phyloP scores from a whole-genome alignment of 129 eudicot species.

The Logfia minima region DNA sequence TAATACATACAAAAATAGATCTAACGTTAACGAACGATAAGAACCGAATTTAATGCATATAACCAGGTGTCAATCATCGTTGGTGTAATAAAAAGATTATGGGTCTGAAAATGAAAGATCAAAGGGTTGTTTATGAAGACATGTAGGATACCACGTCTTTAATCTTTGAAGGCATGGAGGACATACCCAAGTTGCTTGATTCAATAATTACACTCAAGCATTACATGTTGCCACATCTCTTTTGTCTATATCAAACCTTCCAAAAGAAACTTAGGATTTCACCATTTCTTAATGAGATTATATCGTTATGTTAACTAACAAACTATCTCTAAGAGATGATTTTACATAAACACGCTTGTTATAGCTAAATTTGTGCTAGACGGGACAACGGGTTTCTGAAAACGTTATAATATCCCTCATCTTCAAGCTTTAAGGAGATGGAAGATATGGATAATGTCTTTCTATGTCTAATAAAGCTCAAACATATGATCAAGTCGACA shows the following conservation, averaged over 20 bases:
- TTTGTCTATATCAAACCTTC: conserved; percentile 30
- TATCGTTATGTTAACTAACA: background rate
- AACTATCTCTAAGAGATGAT: background rate
- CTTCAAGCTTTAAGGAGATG: conserved; percentile 10
- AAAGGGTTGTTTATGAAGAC: conserved; percentile 17
- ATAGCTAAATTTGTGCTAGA: background rate
- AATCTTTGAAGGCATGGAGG: conserved; percentile 30
- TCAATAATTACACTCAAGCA: conserved; percentile 27
- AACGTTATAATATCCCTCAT: background rate
- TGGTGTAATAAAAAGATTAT: conserved; percentile 14
- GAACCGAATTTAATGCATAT: background rate
- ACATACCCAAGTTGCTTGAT: conserved; percentile 32
- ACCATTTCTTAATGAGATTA: background rate
- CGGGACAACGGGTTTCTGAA: background rate
- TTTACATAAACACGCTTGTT: background rate
- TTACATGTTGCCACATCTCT: conserved; percentile 24
- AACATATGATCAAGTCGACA: background rate
- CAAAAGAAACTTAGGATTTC: conserved; percentile 6
- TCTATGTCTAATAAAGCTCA: conserved; percentile 11
- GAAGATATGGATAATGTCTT: background rate
- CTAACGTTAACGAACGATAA: background rate
- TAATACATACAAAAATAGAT: background rate
- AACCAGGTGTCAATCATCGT: conserved; percentile 1
- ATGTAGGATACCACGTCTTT: conserved; percentile 38
- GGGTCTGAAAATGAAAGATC: conserved; percentile 6